These are phyloP conservation scores for Lunasporangiospora selenospora DNA, from an alignment of 192 early-diverging fungal species.

Conservation along the genomic window DNA sequence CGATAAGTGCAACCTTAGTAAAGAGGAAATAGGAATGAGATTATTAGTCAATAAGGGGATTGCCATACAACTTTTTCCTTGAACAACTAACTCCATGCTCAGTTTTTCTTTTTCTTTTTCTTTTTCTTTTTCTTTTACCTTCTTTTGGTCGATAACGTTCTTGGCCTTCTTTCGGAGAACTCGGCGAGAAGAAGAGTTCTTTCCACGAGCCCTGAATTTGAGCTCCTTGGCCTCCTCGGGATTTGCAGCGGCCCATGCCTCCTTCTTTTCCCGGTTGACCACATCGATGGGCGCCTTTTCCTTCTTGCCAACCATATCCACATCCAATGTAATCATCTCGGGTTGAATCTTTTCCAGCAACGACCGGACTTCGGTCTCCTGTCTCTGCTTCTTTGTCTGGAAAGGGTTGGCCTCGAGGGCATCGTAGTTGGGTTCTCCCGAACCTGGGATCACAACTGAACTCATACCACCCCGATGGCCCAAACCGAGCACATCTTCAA, in stretches of 20 bases:
- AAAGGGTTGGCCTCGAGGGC: slow-evolving; percentile 90
- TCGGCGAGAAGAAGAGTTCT: slow-evolving; percentile 78
- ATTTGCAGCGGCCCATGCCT: slow-evolving; percentile 61
- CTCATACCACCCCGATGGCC: slow-evolving; percentile 82
- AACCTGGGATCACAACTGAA: slow-evolving; percentile 84
- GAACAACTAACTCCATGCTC: not conserved
- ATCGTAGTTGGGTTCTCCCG: slow-evolving; percentile 99
- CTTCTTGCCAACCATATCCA: slow-evolving; percentile 79
- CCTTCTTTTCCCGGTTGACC: slow-evolving; percentile 59
- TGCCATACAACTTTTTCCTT: too few relatives aligned
- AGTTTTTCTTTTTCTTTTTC: not conserved
- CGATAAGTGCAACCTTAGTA: slow-evolving; percentile 50
- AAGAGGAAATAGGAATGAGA: not conserved
- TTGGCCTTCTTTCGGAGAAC: slow-evolving; percentile 80
- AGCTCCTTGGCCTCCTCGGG: slow-evolving; percentile 59
- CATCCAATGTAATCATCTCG: slow-evolving; percentile 90
- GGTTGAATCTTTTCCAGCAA: slow-evolving; percentile 95
- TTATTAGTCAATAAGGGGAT: not conserved
- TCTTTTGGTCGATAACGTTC: slow-evolving; percentile 81
- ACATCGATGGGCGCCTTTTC: slow-evolving; percentile 72
- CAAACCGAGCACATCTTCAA: slow-evolving; percentile 92
- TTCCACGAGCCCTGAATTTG: slow-evolving; percentile 68
- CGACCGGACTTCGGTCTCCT: slow-evolving; percentile 85
- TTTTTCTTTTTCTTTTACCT: slow-evolving; percentile 47
- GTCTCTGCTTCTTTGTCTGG: slow-evolving; percentile 88